These are phyloP conservation scores for Citrus sp. DNA, from an alignment of 345 rosid species.

Conservation along the genomic window DNA sequence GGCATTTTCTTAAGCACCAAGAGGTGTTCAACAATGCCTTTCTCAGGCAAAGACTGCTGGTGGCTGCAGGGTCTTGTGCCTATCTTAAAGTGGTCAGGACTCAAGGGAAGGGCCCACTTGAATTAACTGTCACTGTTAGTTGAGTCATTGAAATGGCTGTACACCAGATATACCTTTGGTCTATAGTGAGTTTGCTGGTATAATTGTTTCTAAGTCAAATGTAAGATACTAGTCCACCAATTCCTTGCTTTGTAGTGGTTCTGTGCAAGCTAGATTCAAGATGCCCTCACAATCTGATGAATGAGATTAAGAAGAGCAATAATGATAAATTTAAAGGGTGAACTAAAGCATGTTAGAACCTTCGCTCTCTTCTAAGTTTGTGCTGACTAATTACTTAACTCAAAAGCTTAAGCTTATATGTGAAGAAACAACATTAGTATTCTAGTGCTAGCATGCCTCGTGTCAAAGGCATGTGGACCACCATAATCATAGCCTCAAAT, in stretches of 20 bases:
- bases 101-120: too few species aligned
- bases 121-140: background rate
- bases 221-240: background rate
- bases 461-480: too few species aligned
- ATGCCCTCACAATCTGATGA: background rate
- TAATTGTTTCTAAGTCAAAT: background rate
- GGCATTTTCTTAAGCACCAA: background rate
- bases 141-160: background rate
- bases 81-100: background rate
- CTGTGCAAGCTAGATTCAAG: background rate
- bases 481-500: too few species aligned
- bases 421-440: too few species aligned
- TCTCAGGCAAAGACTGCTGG: background rate
- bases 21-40: background rate
- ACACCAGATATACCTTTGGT: background rate
- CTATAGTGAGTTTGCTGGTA: background rate
- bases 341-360: background rate
- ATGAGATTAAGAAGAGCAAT: background rate
- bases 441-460: too few species aligned
- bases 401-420: too few species aligned
- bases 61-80: background rate
- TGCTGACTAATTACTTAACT: too few species aligned
- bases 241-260: background rate
- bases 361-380: too few species aligned
- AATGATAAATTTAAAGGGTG: background rate